Base-by-base conservation (phyloP, 306 rosid genomes). In the Dryas alaskensis region DNA sequence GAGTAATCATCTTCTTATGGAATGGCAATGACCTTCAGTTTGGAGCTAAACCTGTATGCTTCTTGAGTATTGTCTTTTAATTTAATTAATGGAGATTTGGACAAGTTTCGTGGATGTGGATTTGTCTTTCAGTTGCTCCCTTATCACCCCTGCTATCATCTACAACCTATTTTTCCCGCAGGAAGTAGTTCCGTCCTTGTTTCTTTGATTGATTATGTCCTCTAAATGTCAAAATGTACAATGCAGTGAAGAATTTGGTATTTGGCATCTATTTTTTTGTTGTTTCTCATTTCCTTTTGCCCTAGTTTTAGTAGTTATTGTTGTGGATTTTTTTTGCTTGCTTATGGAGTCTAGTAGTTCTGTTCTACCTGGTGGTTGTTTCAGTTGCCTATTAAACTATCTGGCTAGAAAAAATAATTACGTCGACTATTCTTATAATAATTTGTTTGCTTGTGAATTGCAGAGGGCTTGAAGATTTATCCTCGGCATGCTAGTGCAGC, bases 401-500 rank as follows among this genome's bases (percentile, higher is more conserved):
- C 67, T 40, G 10, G 60, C 25, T 54, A 54, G 31, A 54, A 62
- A 44, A 10, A 62, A 40, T 48, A 14, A 40, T 62, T 62, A 16
- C 16, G 48, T 14, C 48, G 3, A 10, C 16, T 22, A 9, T 13
- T 2, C 7, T 10, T 44, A 4, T 43, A 25, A 13, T 57, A 57
- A 58, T 22, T 17, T 4, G 59, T 19, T 48, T 82, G 39, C 45
- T 45, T 75, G 37, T 67, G 10, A 37, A 47, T 40, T 64, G 86
- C 87, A 95, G 99, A 92, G 81, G 91, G 99, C 73, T 87, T 95
- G 87, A 95, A 92, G 85, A 89, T 82, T 72, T 95, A 88, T 85
- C 96, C 99, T 73, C 87, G 91, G 25, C 87, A 84, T 61, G 84
- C 90, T 10, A 80, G 80, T 19, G 79, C 81, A 3, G 85, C 90